These are phyloP conservation scores for Aspergillus clavatus DNA, from an alignment of 2,329 filamentous ascomycete species.

Conservation along the genomic window DNA sequence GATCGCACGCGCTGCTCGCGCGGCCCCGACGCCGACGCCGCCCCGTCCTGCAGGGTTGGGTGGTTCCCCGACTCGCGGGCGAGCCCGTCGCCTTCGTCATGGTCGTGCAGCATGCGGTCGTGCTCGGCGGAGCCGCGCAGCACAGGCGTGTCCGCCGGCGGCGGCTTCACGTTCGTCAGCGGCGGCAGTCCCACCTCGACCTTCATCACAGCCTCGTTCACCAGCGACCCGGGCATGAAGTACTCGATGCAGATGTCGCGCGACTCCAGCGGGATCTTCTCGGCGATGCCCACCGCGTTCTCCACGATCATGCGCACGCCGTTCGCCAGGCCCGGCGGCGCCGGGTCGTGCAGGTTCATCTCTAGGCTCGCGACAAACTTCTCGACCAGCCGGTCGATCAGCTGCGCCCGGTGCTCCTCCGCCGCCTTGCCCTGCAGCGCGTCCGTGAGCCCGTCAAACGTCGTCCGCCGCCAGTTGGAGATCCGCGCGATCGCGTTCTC, in stretches of 20 bases:
- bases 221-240: slow-evolving; percentile 67
- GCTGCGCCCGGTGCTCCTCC: slow-evolving; percentile 59
- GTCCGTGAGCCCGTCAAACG: slow-evolving; percentile 80
- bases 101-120: slow-evolving; percentile 17
- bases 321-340: slow-evolving; percentile 76
- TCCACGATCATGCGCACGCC: slow-evolving; percentile 91
- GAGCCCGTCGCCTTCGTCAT: slow-evolving; percentile 12
- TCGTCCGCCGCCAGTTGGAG: slow-evolving; percentile 88
- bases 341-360: slow-evolving; percentile 69
- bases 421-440: slow-evolving; percentile 62
- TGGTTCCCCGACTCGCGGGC: no score
- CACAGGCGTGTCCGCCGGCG: slow-evolving; percentile 2
- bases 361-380: slow-evolving; percentile 66
- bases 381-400: slow-evolving; percentile 66
- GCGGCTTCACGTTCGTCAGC: slow-evolving; percentile 34
- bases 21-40: slow-evolving; percentile 5
- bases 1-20: slow-evolving; percentile 35
- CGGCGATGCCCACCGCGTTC: slow-evolving; percentile 76
- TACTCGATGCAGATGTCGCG: slow-evolving; percentile 86
- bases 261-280: slow-evolving; percentile 84
- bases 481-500: slow-evolving; percentile 84
- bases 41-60: no score
- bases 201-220: slow-evolving; percentile 77
- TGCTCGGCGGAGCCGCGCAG: slow-evolving; percentile 15
- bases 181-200: slow-evolving; percentile 65